Base-by-base conservation (phyloP, 2,329 filamentous ascomycete species). In the Trichoderma sp. region DNA sequence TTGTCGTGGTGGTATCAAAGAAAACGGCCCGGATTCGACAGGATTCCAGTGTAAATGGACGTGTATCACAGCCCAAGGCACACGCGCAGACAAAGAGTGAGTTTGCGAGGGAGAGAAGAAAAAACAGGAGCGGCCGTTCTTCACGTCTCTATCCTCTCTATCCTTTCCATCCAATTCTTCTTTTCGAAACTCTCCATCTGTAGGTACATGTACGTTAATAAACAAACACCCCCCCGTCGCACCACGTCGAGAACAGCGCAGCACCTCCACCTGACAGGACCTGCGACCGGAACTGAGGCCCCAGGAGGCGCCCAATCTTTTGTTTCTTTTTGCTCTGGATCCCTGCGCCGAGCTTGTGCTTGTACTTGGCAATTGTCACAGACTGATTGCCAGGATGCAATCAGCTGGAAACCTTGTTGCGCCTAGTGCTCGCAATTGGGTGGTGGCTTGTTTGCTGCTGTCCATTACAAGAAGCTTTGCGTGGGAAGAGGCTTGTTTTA, bases 261-360 rank as follows among this genome's bases (percentile, higher is more conserved):
- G 51, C 61, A 55, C 61, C 51, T 52, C 61, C 54, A 56, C 54
- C n/a, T 56, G 61, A 56, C 61, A 56, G 58, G 61, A 52, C 32
- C 61, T 30, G 60, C 60, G 34, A 65, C 61, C 61, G 49, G 49
- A 54, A 28, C 30, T 21, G 51, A 54, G 60, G 30, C 60, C 60
- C 60, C 32, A 63, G 59, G 21, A 52, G 49, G 49, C 16, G 14
- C 26, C 39, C 18, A 60, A 26, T 28, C 59, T 61, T 61, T 34
- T 61, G 28, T 16, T 21, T 63, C 30, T 46, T 54, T 24, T 28
- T 28, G 18, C 8, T 54, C 46, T 34, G 10, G n/a, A 52, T 64
- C 49, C 60, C 24, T 18, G 46, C 60, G 24, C 59, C 24, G 59
- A 13, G 59, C 43, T 61, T 34, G n/a, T 49, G 32, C 59, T 28